Conservation (phyloP, 495 filamentous ascomycete species). For the Aspergillus asperescens region DNA sequence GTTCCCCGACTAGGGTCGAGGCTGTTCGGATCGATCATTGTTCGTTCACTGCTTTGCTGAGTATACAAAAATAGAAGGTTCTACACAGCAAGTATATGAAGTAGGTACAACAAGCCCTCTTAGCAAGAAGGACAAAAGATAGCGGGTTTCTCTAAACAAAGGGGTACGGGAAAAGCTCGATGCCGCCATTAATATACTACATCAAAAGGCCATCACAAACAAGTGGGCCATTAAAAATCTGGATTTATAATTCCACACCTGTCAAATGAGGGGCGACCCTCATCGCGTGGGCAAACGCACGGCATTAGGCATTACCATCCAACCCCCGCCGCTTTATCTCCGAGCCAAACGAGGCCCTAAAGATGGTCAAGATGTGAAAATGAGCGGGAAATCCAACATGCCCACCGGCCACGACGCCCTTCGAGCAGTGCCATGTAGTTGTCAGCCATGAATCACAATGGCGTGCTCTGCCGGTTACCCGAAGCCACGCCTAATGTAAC, state of each 20-base stretch:
- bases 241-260: constrained; percentile 11
- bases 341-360: background rate
- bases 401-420: too few relatives aligned
- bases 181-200: constrained; percentile 4
- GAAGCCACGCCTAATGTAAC: background rate
- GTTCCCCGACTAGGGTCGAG: background rate
- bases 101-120: background rate
- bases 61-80: background rate
- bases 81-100: background rate
- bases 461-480: constrained; percentile 1
- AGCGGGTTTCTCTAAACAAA: background rate
- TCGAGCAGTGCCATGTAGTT: too few relatives aligned
- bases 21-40: constrained; percentile 1
- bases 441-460: background rate
- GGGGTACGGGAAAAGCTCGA: background rate
- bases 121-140: background rate
- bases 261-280: background rate
- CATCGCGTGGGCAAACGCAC: background rate
- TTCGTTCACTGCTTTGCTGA: background rate
- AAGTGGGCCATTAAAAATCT: constrained; percentile 4
- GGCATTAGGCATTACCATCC: background rate
- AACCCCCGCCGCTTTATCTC: constrained; percentile 5
- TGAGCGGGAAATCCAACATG: background rate
- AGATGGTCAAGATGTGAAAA: background rate
- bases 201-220: background rate